A percentile compares a stretch with the other conserved stretches of the same genome.
phyloP scores from a whole-genome alignment of 352 stramenopile genomes.

The Pythium pyrilobum region DNA sequence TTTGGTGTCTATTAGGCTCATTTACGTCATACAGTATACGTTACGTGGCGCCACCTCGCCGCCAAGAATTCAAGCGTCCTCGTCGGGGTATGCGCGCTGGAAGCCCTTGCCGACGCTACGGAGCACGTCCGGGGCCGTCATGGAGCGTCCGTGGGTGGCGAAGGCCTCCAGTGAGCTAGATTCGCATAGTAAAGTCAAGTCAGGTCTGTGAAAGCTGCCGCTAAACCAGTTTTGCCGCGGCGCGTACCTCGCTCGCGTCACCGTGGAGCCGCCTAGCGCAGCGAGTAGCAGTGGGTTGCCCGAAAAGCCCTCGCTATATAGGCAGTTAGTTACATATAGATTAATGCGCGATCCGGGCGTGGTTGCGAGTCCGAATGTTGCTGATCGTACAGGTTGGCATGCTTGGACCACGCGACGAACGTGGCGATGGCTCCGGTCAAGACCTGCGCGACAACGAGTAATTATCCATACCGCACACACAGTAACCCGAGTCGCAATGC shows the following conservation, averaged over 20 bases:
- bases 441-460: slow-evolving; percentile 28
- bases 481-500: too few relatives aligned
- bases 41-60: too few relatives aligned
- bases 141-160: slow-evolving; percentile 53
- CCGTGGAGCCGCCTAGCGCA: slow-evolving; percentile 67
- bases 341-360: too few relatives aligned
- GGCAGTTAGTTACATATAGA: background rate
- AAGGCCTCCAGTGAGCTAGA: slow-evolving; percentile 64
- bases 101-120: slow-evolving; percentile 60
- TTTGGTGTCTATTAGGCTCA: too few relatives aligned
- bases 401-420: slow-evolving; percentile 69
- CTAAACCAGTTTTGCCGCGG: too few relatives aligned
- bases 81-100: slow-evolving; percentile 12
- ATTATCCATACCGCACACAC: background rate
- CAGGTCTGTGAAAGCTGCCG: too few relatives aligned
- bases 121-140: slow-evolving; percentile 84
- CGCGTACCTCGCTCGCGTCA: slow-evolving; percentile 66
- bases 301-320: slow-evolving; percentile 20
- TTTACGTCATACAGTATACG: too few relatives aligned
- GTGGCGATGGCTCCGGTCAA: slow-evolving; percentile 77
- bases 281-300: slow-evolving; percentile 63
- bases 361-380: too few relatives aligned
- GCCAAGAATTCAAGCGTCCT: too few relatives aligned
- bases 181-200: background rate
- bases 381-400: slow-evolving; percentile 33